Evolutionary conservation across 257 asterid genomes (phyloP).

Genomic region (Nicotiana sylvestris): DNA sequence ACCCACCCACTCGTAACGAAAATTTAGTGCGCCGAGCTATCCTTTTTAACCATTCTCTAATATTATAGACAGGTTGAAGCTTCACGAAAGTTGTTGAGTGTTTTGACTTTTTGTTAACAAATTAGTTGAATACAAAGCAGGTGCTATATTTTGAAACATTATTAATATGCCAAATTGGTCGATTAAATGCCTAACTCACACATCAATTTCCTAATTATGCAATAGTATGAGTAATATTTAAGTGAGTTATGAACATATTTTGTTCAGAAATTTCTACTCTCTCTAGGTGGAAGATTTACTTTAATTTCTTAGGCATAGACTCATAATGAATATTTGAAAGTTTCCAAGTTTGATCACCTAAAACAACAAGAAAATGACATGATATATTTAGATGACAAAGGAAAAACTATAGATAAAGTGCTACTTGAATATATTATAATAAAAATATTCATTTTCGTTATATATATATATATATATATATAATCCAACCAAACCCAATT

Average conservation of each 20-base stretch:
- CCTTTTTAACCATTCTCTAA: background rate
- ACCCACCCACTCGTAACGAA: too few relatives aligned
- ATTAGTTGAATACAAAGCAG: too few relatives aligned
- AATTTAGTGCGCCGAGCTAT: too few relatives aligned
- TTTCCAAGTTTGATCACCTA: constrained; percentile 12
- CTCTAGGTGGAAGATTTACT: too few relatives aligned
- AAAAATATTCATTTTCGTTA: constrained; percentile 15
- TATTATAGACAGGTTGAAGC: background rate
- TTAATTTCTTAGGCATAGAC: too few relatives aligned
- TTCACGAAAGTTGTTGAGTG: background rate
- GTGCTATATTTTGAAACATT: too few relatives aligned
- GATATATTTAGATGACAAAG: background rate
- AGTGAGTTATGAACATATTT: too few relatives aligned
- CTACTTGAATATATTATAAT: background rate
- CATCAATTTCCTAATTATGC: too few relatives aligned
- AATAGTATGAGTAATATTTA: too few relatives aligned
- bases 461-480: background rate
- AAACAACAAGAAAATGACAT: background rate
- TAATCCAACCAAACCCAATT: background rate
- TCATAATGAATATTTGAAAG: background rate
- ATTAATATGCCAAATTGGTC: too few relatives aligned
- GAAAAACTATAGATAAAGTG: background rate
- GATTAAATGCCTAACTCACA: too few relatives aligned
- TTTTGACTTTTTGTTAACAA: background rate
- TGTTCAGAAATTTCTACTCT: too few relatives aligned